Base-by-base conservation (phyloP, 176 grass and related monocot genomes). In the Hyparrhenia diplandra region DNA sequence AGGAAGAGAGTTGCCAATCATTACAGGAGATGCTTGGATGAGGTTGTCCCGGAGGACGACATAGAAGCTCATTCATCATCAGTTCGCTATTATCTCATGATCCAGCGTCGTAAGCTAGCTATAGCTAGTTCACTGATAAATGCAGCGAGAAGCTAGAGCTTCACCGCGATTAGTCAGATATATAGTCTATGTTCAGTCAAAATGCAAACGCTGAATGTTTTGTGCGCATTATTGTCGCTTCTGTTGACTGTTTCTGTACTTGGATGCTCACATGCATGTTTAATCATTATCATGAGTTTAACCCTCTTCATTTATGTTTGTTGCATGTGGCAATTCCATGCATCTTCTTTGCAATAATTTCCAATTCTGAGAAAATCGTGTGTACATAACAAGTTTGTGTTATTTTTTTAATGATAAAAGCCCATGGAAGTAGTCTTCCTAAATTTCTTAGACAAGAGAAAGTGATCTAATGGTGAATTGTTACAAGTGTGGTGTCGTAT, bases 1-100 rank as follows among this genome's bases (percentile, higher is more conserved):
- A 86, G 83, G 74, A 61, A 90, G 20, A 8, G 79, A 55, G 20
- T 43, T 82, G 67, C 88, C 79, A 6, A 90, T 85, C 39, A 82
- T 86, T 47, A 43, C 74, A 8, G 74, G 36, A 73, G 79, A 86
- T 69, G 35, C 67, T 61, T 90, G 83, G 79, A 83, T 49, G 31
- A 86, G 49, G 65, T 63, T 86, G 42, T 18, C 41, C 2, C 34
- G 59, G 36, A 61, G 23, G 36, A 61, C 29, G 36, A 61, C 29
- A 25, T 46, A 59, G 25, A 78, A 71, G 13, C 16, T 16, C 35
- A 65, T 32, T 37, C n/a, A n/a, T n/a, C n/a, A n/a, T n/a, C 35
- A 27, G 3, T 4, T 73, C 73, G 67, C 43, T 46, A 46, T 78
- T 72, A 82, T 78, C 67, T 78, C 30, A 89, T 86, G 87, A 42